These are phyloP conservation scores for Nitzschia sp. DNA, from an alignment of 108 stramenopile genomes.

Conservation along the genomic window DNA sequence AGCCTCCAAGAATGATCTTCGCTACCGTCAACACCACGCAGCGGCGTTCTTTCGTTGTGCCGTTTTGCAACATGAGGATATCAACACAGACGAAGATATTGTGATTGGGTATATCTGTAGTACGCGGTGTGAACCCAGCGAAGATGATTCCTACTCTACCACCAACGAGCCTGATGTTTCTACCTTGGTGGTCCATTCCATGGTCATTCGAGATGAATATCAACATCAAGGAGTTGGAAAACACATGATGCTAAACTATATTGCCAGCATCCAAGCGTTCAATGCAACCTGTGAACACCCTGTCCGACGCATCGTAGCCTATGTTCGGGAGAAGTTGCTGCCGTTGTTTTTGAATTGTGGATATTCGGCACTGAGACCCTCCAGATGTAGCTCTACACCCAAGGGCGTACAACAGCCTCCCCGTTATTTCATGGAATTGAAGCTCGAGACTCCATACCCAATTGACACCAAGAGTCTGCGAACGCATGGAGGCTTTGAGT, in stretches of 20 bases:
- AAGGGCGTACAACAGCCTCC: constrained; percentile 50
- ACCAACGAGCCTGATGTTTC: constrained; percentile 57
- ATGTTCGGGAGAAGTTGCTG: constrained; percentile 73
- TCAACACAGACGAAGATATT: constrained; percentile 48
- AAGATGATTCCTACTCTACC: constrained; percentile 44
- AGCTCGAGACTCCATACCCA: neutral
- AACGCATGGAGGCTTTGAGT: constrained; percentile 44
- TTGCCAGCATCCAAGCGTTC: constrained; percentile 33
- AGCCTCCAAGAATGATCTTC: constrained; percentile 74
- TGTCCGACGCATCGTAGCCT: constrained; percentile 56
- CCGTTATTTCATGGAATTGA: constrained; percentile 1
- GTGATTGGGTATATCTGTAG: constrained; percentile 83
- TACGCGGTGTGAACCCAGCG: constrained; percentile 48
- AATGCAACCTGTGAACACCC: constrained; percentile 33
- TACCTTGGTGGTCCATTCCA: constrained; percentile 84
- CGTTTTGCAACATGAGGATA: constrained; percentile 48
- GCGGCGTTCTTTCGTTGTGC: constrained; percentile 83
- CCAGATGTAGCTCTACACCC: constrained; percentile 56
- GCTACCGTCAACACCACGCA: constrained; percentile 87
- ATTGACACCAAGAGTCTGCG: neutral
- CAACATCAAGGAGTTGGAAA: constrained; percentile 59
- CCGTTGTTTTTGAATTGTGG: constrained; percentile 78
- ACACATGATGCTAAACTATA: constrained; percentile 66
- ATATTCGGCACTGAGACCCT: constrained; percentile 73
- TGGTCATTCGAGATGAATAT: constrained; percentile 69